Evolutionary conservation across 1,139 yeast genomes (phyloP), one percentile per base, ranked within the genome.

Genomic region (Magnusiomyces tetraspermus): DNA sequence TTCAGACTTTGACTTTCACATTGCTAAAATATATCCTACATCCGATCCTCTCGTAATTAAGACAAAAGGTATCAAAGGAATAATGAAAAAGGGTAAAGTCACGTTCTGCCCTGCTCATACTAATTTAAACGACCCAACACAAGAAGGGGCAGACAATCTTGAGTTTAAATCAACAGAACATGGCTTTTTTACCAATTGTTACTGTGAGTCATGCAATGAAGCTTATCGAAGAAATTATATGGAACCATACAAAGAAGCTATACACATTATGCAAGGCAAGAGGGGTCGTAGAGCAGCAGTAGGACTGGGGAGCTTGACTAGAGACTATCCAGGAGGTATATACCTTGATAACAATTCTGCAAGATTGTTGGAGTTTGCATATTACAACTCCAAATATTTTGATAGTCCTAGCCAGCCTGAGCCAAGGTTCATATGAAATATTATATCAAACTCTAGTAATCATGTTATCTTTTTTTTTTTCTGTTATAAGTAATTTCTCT

Each of bases 211-310:
- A 31, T 45, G 48, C 40, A 45, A 45, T 15, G 40, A 17, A 15
- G 48, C 48, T 2, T 45, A 45, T 21, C 37, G 33, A 4, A 31
- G 22, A 31, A 45, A 45, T 40, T 33, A 45, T 17, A 31, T 45
- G 40, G 48, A 45, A 19, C 48, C 48, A 3, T 45, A 45, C 23
- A 15, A 28, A 10, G 48, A 45, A 33, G 17, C 22, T 13, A 33
- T 45, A 17, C 4, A 19, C 3, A 31, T 45, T 10, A 10, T 8
- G 15, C 40, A 28, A 4, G 24, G 48, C 13, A 21, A 22, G 15
- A 28, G 28, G 10, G 17, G 26, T 13, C 11, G 22, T 6, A 23
- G n/a, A 15, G 13, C 21, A 3, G 15, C 21, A 6, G 46, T 3
- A 10, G 44, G 10, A 21, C n/a, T 21, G 21, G 5, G n/a, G n/a